Percentiles rank a stretch among this genome's conserved stretches.
These are phyloP conservation scores for Deuterostichococcus epilithicus DNA, from an alignment of 139 green algal genomes.

Conservation along the genomic window DNA sequence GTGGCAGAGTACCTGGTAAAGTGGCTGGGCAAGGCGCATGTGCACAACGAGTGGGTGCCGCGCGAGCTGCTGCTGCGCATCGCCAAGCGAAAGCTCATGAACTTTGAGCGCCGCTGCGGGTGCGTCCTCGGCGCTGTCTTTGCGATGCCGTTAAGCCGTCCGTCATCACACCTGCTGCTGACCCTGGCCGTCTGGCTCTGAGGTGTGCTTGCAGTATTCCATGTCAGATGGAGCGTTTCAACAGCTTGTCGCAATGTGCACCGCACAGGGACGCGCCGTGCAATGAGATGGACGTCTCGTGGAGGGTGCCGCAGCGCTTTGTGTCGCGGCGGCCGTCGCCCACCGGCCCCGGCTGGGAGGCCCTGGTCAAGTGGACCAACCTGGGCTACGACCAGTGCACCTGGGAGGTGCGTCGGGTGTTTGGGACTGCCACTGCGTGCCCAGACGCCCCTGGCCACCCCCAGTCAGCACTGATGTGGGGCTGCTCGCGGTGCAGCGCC, in stretches of 20 bases:
- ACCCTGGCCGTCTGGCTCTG: too few species aligned
- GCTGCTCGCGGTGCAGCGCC: too few species aligned
- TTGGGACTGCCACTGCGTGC: too few species aligned
- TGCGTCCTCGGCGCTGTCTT: constrained; percentile 8
- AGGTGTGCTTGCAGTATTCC: too few species aligned
- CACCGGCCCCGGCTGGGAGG: constrained; percentile 77
- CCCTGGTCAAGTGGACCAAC: constrained; percentile 79
- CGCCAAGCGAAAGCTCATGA: constrained; percentile 72
- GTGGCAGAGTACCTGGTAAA: constrained; percentile 86
- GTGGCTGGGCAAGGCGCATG: constrained; percentile 65
- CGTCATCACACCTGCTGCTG: not conserved
- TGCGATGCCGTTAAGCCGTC: too few species aligned
- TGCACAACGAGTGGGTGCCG: constrained; percentile 79
- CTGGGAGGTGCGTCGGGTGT: constrained; percentile 59
- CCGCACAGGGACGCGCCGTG: constrained; percentile 18
- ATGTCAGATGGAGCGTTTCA: not conserved
- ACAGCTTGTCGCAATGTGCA: not conserved
- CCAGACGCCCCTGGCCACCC: too few species aligned
- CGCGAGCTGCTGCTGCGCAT: constrained; percentile 48
- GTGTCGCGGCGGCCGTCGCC: constrained; percentile 61
- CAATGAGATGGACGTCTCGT: constrained; percentile 40
- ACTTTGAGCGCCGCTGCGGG: constrained; percentile 74
- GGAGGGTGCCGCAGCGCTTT: constrained; percentile 43
- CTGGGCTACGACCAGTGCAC: constrained; percentile 77
- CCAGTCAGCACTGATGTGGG: too few species aligned